phyloP scores from a whole-genome alignment of 768 basidiomycete species.

The Coprinopsis sp. region DNA sequence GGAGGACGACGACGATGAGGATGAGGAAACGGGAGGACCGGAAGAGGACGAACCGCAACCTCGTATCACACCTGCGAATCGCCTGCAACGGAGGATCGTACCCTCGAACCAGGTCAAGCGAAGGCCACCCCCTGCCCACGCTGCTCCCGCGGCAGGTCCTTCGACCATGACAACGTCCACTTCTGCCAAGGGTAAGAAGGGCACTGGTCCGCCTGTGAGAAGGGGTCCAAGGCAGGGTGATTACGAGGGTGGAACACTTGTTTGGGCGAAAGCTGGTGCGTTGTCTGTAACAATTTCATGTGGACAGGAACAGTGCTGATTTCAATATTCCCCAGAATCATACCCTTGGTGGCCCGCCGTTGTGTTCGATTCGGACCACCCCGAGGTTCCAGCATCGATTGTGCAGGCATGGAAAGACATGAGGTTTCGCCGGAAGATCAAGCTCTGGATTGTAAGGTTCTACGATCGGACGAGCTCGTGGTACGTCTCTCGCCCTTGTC shows the following conservation, averaged over 20 bases:
- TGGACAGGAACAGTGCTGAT: too few relatives aligned
- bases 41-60: too few relatives aligned
- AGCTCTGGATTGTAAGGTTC: conserved; percentile 69
- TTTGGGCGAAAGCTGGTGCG: conserved; percentile 81
- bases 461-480: conserved; percentile 67
- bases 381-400: conserved; percentile 47
- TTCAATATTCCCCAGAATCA: conserved; percentile 39
- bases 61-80: too few relatives aligned
- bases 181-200: too few relatives aligned
- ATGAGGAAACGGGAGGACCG: conserved; percentile 10
- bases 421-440: conserved; percentile 34
- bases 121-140: too few relatives aligned
- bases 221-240: conserved; percentile 15
- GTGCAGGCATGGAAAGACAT: conserved; percentile 22
- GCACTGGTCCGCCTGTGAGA: conserved; percentile 5
- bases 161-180: too few relatives aligned
- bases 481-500: conserved; percentile 27
- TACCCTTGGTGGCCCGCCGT: conserved; percentile 91
- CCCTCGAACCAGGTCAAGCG: too few relatives aligned
- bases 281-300: conserved; percentile 8
- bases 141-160: too few relatives aligned
- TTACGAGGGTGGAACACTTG: conserved; percentile 57
- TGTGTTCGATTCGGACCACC: conserved; percentile 59
- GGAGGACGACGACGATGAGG: conserved; percentile 3
- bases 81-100: too few relatives aligned